Conservation (phyloP, 345 rosid genomes). For the Rhodomyrtus tomentosa region DNA sequence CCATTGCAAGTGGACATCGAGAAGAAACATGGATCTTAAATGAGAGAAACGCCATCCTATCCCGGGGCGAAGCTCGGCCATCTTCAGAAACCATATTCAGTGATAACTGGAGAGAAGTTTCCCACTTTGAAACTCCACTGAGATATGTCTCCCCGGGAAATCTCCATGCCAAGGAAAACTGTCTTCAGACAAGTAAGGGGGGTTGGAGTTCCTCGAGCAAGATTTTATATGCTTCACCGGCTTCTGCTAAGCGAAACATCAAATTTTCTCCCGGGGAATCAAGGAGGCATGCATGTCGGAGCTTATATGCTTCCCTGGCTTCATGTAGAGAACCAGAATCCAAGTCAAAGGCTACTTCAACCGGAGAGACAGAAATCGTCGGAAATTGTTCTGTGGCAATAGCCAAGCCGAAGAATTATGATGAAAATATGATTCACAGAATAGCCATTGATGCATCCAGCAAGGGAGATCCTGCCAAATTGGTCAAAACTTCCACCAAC, state of each 20-base stretch:
- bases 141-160: background rate
- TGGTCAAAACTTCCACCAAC: background rate
- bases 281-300: background rate
- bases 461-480: background rate
- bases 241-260: slow-evolving; percentile 7
- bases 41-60: background rate
- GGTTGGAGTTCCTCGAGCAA: background rate
- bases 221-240: slow-evolving; percentile 8
- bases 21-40: background rate
- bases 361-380: background rate
- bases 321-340: background rate
- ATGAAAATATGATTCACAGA: background rate
- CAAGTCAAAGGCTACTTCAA: background rate
- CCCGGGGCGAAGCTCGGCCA: background rate
- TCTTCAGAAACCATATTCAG: background rate
- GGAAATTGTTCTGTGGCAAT: background rate
- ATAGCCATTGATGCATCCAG: background rate
- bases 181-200: background rate
- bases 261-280: slow-evolving; percentile 28
- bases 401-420: background rate
- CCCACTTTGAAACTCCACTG: background rate
- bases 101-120: background rate
- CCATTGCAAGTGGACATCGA: background rate
- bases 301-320: background rate
- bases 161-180: slow-evolving; percentile 4